Base-by-base conservation (phyloP, 1,284 basidiomycete genomes). In the Chalciporus sp. region DNA sequence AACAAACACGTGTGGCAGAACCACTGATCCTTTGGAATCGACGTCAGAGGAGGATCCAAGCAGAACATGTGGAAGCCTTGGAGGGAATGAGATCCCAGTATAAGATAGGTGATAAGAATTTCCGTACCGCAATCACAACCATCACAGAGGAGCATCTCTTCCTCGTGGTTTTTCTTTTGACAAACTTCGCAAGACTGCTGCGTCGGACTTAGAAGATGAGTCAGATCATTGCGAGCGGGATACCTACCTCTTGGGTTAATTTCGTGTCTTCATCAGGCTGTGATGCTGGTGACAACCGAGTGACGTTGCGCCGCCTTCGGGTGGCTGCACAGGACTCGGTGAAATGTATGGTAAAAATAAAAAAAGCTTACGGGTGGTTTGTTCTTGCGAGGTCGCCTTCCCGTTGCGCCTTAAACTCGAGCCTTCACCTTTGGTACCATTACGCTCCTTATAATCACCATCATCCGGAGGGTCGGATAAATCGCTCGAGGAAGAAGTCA, bases 31-130 rank as follows among this genome's bases (percentile, higher is more conserved):
- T 89, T 90, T 3, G 97, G 96, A 51, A 98, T 90, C 5, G 80
- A 76, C 3, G 81, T 74, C 44, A 99, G 76, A 19, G 95, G 94
- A 3, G 97, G 96, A 64, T 94, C 90, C 52, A 99, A 87, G 70
- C 97, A 99, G 71, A 92, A 94, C 75, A 92, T 95, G 74, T 99
- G 97, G 75, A 94, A 99, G 26, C 94, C 92, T 95, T 63, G 39
- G 42, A 54, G 58, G 6, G 52, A 58, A 55, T 54, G 56, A 63
- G 55, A 62, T 33, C 61, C 54, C 57, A 55, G 51, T 14, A 56
- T 29, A 28, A 23, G 45, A 33, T 45, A 27, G 23, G 59, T 31
- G 49, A 54, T 46, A 27, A 56, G 45, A 57, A 58, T 49, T 58
- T 41, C 76, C 84, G 64, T 68, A 93, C 93, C 95, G 66, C 92